A percentile compares a stretch with the other conserved stretches of the same genome.
phyloP scores from a whole-genome alignment of 179 eudicot species.

The Carnegiea gigantea region DNA sequence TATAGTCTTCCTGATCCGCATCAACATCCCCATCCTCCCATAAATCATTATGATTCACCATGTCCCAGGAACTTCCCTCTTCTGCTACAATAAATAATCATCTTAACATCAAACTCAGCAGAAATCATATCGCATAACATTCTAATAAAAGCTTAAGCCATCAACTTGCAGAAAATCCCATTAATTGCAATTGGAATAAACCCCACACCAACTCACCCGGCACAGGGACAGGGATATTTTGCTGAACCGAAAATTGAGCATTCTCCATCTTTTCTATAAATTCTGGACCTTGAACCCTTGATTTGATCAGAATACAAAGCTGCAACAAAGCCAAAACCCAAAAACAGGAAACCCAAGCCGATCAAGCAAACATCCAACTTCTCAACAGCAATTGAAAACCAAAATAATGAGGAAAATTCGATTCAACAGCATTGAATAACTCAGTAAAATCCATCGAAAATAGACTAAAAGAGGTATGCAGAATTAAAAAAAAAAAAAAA shows the following conservation, averaged over 20 bases:
- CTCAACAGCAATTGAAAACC: not conserved
- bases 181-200: not conserved
- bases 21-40: constrained; percentile 68
- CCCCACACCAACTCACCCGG: constrained; percentile 45
- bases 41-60: constrained; percentile 76
- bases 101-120: constrained; percentile 10
- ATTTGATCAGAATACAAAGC: constrained; percentile 77
- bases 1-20: constrained; percentile 74
- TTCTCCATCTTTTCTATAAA: constrained; percentile 78
- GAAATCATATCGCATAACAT: not conserved
- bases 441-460: not conserved
- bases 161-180: not conserved
- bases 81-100: constrained; percentile 49
- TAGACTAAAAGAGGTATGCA: not conserved
- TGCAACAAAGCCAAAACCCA: constrained; percentile 37
- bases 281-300: constrained; percentile 71
- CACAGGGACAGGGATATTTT: constrained; percentile 38
- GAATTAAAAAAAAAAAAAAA: too few relatives aligned
- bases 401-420: not conserved
- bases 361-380: not conserved
- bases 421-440: not conserved
- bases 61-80: constrained; percentile 92
- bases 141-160: constrained; percentile 5
- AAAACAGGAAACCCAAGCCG: not conserved
- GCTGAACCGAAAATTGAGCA: constrained; percentile 66